These are phyloP conservation scores for Petasospora fabianii DNA, from an alignment of 1,139 yeast species.

Conservation along the genomic window DNA sequence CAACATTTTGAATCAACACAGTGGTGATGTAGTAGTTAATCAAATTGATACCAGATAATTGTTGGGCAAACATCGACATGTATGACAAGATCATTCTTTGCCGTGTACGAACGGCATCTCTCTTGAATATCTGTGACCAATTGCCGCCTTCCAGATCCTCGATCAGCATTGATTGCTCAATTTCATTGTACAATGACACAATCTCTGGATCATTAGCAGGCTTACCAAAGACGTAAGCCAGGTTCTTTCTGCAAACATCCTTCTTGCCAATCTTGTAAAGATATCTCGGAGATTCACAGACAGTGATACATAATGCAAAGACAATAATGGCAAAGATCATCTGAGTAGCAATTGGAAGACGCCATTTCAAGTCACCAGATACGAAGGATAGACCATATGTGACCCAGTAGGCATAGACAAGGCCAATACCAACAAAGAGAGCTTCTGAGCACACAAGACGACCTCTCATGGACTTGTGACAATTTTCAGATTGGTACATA, in stretches of 20 bases:
- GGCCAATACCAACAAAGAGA: conserved; percentile 54
- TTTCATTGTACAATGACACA: conserved; percentile 35
- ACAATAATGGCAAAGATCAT: conserved; percentile 37
- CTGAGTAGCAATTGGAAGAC: conserved; percentile 42
- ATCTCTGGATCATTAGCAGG: conserved; percentile 37
- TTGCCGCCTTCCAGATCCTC: conserved; percentile 4
- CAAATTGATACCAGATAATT: conserved; percentile 63
- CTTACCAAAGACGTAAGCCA: conserved; percentile 26
- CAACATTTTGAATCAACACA: conserved; percentile 52
- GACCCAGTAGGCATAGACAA: conserved; percentile 47
- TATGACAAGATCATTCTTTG: conserved; percentile 33
- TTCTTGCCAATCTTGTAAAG: conserved; percentile 47
- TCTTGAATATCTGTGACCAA: conserved; percentile 43
- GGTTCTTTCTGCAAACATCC: conserved; percentile 3
- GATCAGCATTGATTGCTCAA: conserved; percentile 9
- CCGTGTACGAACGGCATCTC: conserved; percentile 24
- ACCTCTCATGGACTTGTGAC: conserved; percentile 70
- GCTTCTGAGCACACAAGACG: conserved; percentile 67
- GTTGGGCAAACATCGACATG: conserved; percentile 53
- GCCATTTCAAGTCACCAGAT: conserved; percentile 46
- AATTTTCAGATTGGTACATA: conserved; percentile 60
- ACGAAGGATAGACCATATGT: conserved; percentile 51
- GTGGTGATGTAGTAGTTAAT: conserved; percentile 67
- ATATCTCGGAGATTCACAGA: conserved; percentile 73
- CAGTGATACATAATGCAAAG: conserved; percentile 29